Conservation (phyloP, 805 yeast genomes). For the Monosporozyma servazzii region DNA sequence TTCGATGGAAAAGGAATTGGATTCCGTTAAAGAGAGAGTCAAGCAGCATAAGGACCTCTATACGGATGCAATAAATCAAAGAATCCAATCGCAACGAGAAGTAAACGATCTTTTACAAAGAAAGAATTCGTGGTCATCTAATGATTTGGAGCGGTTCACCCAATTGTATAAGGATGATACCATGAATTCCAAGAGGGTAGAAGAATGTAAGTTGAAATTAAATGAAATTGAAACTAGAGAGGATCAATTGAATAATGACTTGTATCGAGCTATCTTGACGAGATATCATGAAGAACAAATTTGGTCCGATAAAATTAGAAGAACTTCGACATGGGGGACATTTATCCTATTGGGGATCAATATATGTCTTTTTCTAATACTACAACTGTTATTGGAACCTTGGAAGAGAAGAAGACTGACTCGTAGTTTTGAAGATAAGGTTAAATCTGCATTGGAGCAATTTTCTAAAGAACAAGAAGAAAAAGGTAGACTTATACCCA, state of each 20-base stretch:
- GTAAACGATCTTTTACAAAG: conserved; percentile 82
- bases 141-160: conserved; percentile 80
- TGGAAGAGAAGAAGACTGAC: conserved; percentile 83
- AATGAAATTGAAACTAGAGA: conserved; percentile 48
- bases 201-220: conserved; percentile 39
- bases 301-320: conserved; percentile 93
- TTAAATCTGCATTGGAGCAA: conserved; percentile 43
- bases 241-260: conserved; percentile 58
- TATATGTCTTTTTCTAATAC: conserved; percentile 63
- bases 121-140: conserved; percentile 70
- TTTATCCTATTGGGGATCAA: conserved; percentile 83
- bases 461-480: conserved; percentile 7
- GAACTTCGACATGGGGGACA: conserved; percentile 96
- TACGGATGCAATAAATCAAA: conserved; percentile 48
- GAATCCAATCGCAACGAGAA: conserved; percentile 69
- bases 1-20: conserved; percentile 42
- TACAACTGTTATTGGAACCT: conserved; percentile 86
- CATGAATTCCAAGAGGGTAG: conserved; percentile 52
- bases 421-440: conserved; percentile 73
- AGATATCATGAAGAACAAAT: conserved; percentile 95
- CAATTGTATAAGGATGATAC: conserved; percentile 75
- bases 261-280: conserved; percentile 70
- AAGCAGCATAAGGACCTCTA: conserved; percentile 42
- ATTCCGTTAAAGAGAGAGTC: conserved; percentile 40
- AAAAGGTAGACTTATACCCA: neutral